phyloP scores from a whole-genome alignment of 208 protist species.

The Polymyxa betae region DNA sequence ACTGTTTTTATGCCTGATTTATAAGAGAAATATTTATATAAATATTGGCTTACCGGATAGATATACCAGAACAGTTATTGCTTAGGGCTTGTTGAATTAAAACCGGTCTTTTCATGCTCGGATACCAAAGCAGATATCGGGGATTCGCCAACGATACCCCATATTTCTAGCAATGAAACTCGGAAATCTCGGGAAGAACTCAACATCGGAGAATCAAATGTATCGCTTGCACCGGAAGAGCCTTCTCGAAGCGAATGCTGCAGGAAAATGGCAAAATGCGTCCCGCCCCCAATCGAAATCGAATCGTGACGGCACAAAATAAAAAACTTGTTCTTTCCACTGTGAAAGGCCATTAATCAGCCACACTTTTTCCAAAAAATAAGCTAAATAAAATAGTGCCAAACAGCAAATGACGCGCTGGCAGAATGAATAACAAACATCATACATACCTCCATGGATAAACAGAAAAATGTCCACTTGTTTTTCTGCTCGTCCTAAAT shows the following conservation, averaged over 20 bases:
- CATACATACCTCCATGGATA: not conserved
- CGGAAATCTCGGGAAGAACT: not conserved
- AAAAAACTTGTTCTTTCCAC: constrained; percentile 55
- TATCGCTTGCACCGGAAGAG: constrained; percentile 44
- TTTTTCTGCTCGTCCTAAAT: not conserved
- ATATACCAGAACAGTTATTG: too few species aligned
- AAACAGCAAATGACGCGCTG: not conserved
- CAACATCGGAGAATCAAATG: not conserved
- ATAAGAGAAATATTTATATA: too few species aligned
- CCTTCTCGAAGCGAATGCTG: not conserved
- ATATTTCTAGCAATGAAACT: not conserved
- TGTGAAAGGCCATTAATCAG: not conserved
- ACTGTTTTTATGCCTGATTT: too few species aligned
- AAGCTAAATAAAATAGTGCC: not conserved
- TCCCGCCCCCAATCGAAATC: not conserved
- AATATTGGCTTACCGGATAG: too few species aligned
- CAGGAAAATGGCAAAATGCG: constrained; percentile 48
- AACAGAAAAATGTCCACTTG: not conserved
- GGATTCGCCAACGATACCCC: too few species aligned
- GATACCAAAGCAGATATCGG: too few species aligned
- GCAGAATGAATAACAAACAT: not conserved
- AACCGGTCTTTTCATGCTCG: too few species aligned
- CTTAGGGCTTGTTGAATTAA: too few species aligned
- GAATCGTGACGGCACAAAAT: constrained; percentile 23
- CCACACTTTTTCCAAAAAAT: not conserved